A percentile compares a stretch with the other conserved stretches of the same genome.
Evolutionary conservation across 2,329 filamentous ascomycete genomes (phyloP).

Genomic region (Trichoderma breve): DNA sequence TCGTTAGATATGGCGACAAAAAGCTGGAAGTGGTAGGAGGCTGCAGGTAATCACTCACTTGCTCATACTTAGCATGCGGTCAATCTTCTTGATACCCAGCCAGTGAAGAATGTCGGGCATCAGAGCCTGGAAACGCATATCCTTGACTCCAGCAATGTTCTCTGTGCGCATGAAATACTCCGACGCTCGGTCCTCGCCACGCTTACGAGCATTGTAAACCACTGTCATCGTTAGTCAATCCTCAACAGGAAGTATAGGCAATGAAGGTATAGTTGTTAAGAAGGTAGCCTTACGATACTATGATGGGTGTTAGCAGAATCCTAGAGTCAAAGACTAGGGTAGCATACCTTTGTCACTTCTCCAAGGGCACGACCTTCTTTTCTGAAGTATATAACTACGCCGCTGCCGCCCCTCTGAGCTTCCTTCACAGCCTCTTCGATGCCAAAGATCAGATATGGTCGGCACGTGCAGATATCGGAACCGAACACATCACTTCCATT

Average conservation of each 20-base stretch:
- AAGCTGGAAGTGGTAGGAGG: background rate
- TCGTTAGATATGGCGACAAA: background rate
- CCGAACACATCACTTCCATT: slow-evolving; percentile 98
- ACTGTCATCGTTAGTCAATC: slow-evolving; percentile 34
- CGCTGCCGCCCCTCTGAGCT: slow-evolving; percentile 88
- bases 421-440: slow-evolving; percentile 98
- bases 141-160: slow-evolving; percentile 95
- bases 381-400: slow-evolving; percentile 97
- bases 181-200: slow-evolving; percentile 74
- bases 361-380: slow-evolving; percentile 94
- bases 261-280: slow-evolving; percentile 11
- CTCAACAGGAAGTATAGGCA: background rate
- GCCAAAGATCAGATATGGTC: slow-evolving; percentile 93
- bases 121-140: slow-evolving; percentile 95
- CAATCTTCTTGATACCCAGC: slow-evolving; percentile 98
- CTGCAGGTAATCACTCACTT: slow-evolving; percentile 54
- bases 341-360: slow-evolving; percentile 86
- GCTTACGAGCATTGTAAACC: slow-evolving; percentile 77
- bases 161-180: slow-evolving; percentile 98
- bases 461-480: slow-evolving; percentile 95
- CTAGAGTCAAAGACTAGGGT: background rate
- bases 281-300: slow-evolving; percentile 45
- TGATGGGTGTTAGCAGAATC: slow-evolving; percentile 31
- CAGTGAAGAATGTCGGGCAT: slow-evolving; percentile 98
- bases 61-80: slow-evolving; percentile 97